Evolutionary conservation across 352 stramenopile genomes (phyloP).

Genomic region (Phytophthora kernoviae): DNA sequence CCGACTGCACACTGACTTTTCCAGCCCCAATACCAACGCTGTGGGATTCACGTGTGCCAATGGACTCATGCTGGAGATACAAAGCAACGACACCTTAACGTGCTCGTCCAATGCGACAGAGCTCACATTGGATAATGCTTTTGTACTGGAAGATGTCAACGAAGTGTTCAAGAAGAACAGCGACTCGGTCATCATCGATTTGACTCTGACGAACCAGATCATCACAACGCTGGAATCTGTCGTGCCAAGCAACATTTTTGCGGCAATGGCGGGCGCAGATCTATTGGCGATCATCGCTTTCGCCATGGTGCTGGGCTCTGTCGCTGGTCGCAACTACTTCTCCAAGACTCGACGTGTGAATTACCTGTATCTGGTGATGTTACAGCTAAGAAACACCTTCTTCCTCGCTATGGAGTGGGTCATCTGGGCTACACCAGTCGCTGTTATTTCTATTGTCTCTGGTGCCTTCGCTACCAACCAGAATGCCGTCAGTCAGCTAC

Average conservation of each 20-base stretch:
- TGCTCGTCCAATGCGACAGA: slow-evolving; percentile 31
- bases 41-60: slow-evolving; percentile 63
- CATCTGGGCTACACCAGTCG: slow-evolving; percentile 66
- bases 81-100: slow-evolving; percentile 31
- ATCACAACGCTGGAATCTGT: slow-evolving; percentile 61
- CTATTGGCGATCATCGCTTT: slow-evolving; percentile 74
- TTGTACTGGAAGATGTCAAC: slow-evolving; percentile 57
- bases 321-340: slow-evolving; percentile 64
- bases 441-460: slow-evolving; percentile 68
- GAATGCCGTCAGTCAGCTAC: slow-evolving; percentile 37
- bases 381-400: slow-evolving; percentile 77
- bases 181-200: slow-evolving; percentile 37
- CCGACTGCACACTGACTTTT: slow-evolving; percentile 25
- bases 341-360: slow-evolving; percentile 63
- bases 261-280: slow-evolving; percentile 48
- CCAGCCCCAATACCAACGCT: slow-evolving; percentile 31
- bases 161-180: slow-evolving; percentile 53
- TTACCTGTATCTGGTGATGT: slow-evolving; percentile 66
- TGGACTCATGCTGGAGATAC: slow-evolving; percentile 35
- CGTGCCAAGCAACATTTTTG: slow-evolving; percentile 72
- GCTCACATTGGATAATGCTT: slow-evolving; percentile 32
- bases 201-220: slow-evolving; percentile 67
- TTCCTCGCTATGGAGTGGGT: slow-evolving; percentile 75
- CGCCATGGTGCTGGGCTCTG: slow-evolving; percentile 64
- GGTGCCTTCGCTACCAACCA: slow-evolving; percentile 67